A percentile compares a stretch with the other conserved stretches of the same genome.
These are phyloP conservation scores for Fusarium fracticaudum DNA, from an alignment of 2,329 filamentous ascomycete species.

Conservation along the genomic window DNA sequence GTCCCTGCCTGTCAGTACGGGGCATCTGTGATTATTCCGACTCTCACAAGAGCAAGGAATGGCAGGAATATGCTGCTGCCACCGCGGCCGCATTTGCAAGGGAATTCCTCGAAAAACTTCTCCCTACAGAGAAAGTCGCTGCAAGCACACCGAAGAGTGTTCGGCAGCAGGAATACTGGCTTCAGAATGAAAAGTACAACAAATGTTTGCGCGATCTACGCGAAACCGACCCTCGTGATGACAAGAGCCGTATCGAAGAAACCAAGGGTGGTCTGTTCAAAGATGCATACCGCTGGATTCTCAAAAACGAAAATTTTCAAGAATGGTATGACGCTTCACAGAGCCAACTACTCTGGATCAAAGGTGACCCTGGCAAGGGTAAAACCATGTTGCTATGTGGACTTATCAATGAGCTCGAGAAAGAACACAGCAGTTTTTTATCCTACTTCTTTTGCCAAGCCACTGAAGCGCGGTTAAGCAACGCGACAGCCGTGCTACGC, in stretches of 20 bases:
- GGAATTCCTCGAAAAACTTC: background rate
- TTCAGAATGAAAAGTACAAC: background rate
- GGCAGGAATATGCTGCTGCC: background rate
- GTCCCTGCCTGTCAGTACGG: background rate
- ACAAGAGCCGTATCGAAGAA: background rate
- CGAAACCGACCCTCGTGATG: background rate
- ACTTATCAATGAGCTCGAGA: background rate
- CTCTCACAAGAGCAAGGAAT: background rate
- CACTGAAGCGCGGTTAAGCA: rapidly evolving
- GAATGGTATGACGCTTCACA: background rate
- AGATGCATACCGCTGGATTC: background rate
- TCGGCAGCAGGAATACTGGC: rapidly evolving
- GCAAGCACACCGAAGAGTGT: rapidly evolving
- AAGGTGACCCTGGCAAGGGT: background rate
- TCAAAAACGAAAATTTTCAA: rapidly evolving
- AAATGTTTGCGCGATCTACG: slow-evolving; percentile 23
- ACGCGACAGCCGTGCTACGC: background rate
- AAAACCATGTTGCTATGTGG: background rate
- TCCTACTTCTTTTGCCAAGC: background rate
- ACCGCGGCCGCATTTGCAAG: background rate
- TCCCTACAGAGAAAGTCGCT: rapidly evolving
- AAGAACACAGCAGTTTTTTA: rapidly evolving
- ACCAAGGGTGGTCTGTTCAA: rapidly evolving
- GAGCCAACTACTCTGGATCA: background rate
- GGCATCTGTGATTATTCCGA: background rate